Conservation (phyloP, 129 eudicot genomes). For the Escallonia rubra region DNA sequence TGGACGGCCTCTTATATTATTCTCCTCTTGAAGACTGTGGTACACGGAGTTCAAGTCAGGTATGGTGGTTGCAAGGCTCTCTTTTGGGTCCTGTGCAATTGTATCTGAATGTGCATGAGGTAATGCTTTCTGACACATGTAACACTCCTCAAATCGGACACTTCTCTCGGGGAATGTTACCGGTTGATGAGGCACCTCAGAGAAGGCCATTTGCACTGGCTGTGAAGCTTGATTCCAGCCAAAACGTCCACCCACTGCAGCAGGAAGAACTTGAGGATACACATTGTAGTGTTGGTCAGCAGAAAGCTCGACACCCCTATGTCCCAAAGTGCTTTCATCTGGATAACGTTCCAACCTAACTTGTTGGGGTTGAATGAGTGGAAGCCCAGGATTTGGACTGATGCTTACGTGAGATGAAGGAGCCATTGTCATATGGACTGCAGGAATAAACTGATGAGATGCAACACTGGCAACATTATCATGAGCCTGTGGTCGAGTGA, state of each 20-base stretch:
- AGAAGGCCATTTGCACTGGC: constrained; percentile 38
- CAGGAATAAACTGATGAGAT: constrained; percentile 50
- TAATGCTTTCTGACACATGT: constrained; percentile 79
- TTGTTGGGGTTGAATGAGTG: constrained; percentile 47
- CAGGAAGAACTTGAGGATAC: constrained; percentile 48
- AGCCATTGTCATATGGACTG: constrained; percentile 43
- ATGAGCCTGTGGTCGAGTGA: constrained; percentile 44
- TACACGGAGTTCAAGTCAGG: constrained; percentile 44
- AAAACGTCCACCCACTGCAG: constrained; percentile 41
- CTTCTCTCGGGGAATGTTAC: constrained; percentile 28
- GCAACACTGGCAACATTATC: constrained; percentile 37
- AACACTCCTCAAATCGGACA: constrained; percentile 54
- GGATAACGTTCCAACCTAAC: constrained; percentile 44
- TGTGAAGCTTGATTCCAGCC: constrained; percentile 60
- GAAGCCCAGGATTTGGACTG: constrained; percentile 36
- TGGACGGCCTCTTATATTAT: constrained; percentile 37
- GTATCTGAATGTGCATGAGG: constrained; percentile 97
- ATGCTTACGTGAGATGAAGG: constrained; percentile 51
- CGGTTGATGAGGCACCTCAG: constrained; percentile 55
- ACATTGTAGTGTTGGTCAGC: constrained; percentile 49
- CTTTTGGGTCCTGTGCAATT: constrained; percentile 61
- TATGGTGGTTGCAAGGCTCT: constrained; percentile 34
- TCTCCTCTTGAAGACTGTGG: constrained; percentile 57
- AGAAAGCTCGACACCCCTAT: constrained; percentile 45
- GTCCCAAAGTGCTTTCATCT: constrained; percentile 24